phyloP scores from a whole-genome alignment of 257 asterid species.

The Forsythia viridissima region DNA sequence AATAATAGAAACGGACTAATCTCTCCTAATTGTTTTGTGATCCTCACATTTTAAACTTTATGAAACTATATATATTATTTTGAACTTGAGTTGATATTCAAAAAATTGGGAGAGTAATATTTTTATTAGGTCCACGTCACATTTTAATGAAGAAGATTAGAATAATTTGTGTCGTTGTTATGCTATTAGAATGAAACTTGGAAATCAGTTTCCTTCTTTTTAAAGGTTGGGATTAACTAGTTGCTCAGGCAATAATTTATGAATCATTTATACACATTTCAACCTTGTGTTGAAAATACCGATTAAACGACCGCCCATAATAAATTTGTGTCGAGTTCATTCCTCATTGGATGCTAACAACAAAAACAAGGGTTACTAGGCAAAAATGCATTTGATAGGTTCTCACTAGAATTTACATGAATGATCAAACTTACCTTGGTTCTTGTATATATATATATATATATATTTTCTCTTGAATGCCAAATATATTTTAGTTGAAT shows the following conservation, averaged over 20 bases:
- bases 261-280: not conserved
- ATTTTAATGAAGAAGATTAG: not conserved
- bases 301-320: not conserved
- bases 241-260: too few species aligned
- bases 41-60: not conserved
- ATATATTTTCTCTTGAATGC: not conserved
- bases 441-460: not conserved
- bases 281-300: not conserved
- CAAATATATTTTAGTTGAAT: not conserved
- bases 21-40: not conserved
- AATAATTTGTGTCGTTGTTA: not conserved
- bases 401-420: not conserved
- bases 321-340: not conserved
- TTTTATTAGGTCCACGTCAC: not conserved
- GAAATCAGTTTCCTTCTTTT: too few species aligned
- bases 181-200: not conserved
- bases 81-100: not conserved
- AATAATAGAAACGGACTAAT: not conserved
- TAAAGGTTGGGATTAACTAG: not conserved
- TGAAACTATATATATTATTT: not conserved
- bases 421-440: not conserved
- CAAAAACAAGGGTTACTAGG: not conserved
- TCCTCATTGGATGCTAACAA: not conserved
- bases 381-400: not conserved
- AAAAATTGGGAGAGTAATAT: not conserved